phyloP scores from a whole-genome alignment of 495 filamentous ascomycete genomes.

The Bryoglossum gracile region DNA sequence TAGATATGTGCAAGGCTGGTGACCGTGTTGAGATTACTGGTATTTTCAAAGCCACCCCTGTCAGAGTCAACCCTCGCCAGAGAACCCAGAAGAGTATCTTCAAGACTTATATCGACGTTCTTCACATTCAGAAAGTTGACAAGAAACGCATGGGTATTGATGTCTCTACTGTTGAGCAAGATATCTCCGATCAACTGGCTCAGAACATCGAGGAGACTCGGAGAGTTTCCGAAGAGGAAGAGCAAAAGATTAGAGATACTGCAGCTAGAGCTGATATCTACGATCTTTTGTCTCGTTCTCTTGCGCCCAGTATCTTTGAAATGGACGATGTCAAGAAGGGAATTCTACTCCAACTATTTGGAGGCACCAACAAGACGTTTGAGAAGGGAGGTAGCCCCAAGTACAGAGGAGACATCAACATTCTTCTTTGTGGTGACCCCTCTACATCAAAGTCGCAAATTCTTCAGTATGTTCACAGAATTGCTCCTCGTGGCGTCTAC shows the following conservation, averaged over 20 bases:
- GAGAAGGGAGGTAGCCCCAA: conserved; percentile 92
- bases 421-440: conserved; percentile 92
- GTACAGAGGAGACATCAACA: conserved; percentile 95
- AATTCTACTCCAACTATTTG: conserved; percentile 91
- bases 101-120: conserved; percentile 94
- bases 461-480: conserved; percentile 91
- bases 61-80: conserved; percentile 92
- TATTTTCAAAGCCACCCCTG: conserved; percentile 90
- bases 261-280: conserved; percentile 83
- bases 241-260: conserved; percentile 78
- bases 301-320: conserved; percentile 94
- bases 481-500: conserved; percentile 93
- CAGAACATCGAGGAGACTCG: conserved; percentile 73
- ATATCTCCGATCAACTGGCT: conserved; percentile 66
- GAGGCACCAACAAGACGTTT: conserved; percentile 97
- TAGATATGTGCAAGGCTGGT: conserved; percentile 96
- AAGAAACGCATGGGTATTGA: conserved; percentile 90
- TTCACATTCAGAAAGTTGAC: conserved; percentile 96
- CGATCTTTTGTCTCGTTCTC: conserved; percentile 81
- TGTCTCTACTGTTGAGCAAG: conserved; percentile 79
- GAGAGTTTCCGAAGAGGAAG: conserved; percentile 83
- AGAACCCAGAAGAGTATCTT: conserved; percentile 87
- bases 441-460: conserved; percentile 95
- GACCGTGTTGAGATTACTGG: conserved; percentile 94
- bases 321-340: conserved; percentile 99